Evolutionary conservation across 805 yeast species (phyloP), one percentile per base, ranked within the genome.

Genomic region (Pichia sporocuriosa): DNA sequence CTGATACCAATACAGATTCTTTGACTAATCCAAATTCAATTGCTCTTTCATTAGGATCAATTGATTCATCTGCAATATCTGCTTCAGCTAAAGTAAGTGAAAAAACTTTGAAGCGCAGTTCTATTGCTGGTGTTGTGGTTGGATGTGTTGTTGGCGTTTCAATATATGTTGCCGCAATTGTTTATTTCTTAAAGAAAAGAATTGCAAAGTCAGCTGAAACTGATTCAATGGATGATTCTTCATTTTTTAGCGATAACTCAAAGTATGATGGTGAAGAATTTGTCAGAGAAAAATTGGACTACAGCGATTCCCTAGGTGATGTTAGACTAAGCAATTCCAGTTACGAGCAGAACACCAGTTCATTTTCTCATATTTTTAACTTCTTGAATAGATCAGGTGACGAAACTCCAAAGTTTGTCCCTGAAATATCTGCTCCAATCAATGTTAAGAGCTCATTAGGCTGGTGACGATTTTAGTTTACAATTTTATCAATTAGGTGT

Each of bases 91-190:
- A 46, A 6, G 35, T 37, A 20, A 19, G 39, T 13, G 30, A 13
- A 24, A 34, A 16, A 13, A 45, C 38, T 36, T 46, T 39, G 21
- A 52, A 37, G 20, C 59, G 54, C 4, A 50, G 53, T 6, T 71
- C 71, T 47, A 71, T 85, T 20, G 81, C 84, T 21, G 96, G 95
- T 28, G 75, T 88, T 40, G 80, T 90, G 12, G 71, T 86, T 31
- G 96, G 97, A 35, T 79, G 94, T 6, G 79, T 85, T 24, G 77
- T 75, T 12, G 97, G 96, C 41, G 81, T 85, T 35, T 66, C 74
- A 7, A 65, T 75, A 9, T 84, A 84, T 58, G 24, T 46, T 15
- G 42, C 39, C 24, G 51, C 30, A 21, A 28, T 39, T 33, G 24
- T 49, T 32, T 37, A 23, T 26, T 27, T 45, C 20, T 35, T 39